A percentile compares a stretch with the other conserved stretches of the same genome.
Conservation (phyloP, 108 stramenopile species). For the Cyclostephanos tholiformis region DNA sequence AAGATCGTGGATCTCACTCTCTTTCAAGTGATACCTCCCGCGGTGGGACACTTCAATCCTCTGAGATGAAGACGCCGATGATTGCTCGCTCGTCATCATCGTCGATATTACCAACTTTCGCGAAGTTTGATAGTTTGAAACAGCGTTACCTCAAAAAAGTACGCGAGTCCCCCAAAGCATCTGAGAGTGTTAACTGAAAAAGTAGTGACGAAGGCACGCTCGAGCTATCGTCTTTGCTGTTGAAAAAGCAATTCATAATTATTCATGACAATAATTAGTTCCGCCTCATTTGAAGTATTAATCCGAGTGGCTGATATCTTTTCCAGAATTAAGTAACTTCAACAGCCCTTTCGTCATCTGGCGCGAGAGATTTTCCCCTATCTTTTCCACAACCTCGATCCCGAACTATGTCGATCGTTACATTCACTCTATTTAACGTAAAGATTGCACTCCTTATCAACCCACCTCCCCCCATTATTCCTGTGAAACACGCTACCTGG, state of each 20-base stretch:
- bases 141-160: slow-evolving; percentile 16
- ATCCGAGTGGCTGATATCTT: background rate
- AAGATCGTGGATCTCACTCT: background rate
- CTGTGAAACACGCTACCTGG: background rate
- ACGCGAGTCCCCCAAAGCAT: background rate
- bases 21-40: background rate
- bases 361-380: background rate
- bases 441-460: background rate
- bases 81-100: slow-evolving; percentile 8
- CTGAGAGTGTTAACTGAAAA: background rate
- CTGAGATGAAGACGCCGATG: background rate
- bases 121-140: slow-evolving; percentile 7
- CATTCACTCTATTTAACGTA: background rate
- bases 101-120: background rate
- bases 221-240: background rate
- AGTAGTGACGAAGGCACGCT: background rate
- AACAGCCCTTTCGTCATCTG: background rate
- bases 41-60: background rate
- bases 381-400: background rate
- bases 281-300: background rate
- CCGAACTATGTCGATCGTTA: background rate
- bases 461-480: background rate
- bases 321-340: background rate
- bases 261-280: background rate
- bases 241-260: too few species aligned